A percentile compares a stretch with the other conserved stretches of the same genome.
These are phyloP conservation scores for Colletotrichum sp. DNA, from an alignment of 2,329 filamentous ascomycete genomes.

Conservation along the genomic window DNA sequence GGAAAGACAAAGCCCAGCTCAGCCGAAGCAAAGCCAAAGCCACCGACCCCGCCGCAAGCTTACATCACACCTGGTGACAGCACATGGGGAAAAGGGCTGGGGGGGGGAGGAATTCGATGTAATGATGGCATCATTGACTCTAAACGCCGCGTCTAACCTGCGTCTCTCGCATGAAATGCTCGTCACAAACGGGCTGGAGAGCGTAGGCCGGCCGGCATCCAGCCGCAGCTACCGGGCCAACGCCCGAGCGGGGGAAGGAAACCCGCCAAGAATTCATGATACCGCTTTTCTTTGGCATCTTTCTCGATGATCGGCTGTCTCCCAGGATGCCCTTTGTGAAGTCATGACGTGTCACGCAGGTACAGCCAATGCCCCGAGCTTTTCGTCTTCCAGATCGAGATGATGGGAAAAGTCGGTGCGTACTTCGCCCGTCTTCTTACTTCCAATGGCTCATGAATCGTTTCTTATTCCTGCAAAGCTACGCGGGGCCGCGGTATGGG, in stretches of 20 bases:
- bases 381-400: slow-evolving; percentile 1
- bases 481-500: not conserved
- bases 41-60: not conserved
- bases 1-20: not conserved
- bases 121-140: slow-evolving; percentile 14
- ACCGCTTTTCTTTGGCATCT: not conserved
- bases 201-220: not conserved
- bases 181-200: not conserved
- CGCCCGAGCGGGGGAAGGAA: not conserved
- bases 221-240: not conserved
- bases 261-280: not conserved
- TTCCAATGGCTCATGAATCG: not conserved
- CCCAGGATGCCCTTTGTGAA: not conserved
- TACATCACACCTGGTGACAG: not conserved
- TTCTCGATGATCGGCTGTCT: not conserved
- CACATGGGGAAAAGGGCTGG: not conserved
- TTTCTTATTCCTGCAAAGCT: not conserved
- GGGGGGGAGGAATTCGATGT: not conserved
- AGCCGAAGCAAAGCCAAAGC: not conserved
- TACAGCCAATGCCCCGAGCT: not conserved
- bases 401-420: not conserved
- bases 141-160: not conserved
- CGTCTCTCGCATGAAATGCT: not conserved
- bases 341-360: slow-evolving; percentile 14
- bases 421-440: not conserved